Evolutionary conservation across 305 asterid genomes (phyloP), one percentile per base, ranked within the genome.

Genomic region (Fraxinus dipetala): DNA sequence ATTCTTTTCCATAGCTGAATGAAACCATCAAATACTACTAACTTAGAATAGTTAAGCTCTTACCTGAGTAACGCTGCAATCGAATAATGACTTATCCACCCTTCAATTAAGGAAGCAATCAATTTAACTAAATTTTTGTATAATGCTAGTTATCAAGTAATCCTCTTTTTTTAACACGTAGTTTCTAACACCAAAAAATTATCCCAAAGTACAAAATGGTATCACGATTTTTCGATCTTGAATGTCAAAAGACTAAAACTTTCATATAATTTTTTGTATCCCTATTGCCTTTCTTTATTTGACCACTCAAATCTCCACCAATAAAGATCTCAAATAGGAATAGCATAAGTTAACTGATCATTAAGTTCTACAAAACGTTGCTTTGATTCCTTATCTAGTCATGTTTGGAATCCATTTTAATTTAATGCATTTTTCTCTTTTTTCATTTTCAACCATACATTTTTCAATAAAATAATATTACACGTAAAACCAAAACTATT

Each of bases 241-340:
- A 67, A 67, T 67, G 74, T 59, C 70, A 67, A 56, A 56, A 56
- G 65, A 56, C 65, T 51, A 51, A 26, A 67, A 67, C 74, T 26
- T 11, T 30, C 35, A 67, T 67, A 30, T 28, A 28, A 14, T 28
- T 26, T 65, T 65, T 67, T 67, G 74, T 11, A 4, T 67, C 74
- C 38, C 36, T 28, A 67, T 67, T 28, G 32, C 38, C 36, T 28
- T 26, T 5, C 70, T 59, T 22, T 22, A 22, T 22, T 59, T 20
- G 31, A 59, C 31, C 14, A 10, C 31, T 20, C 31, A 59, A 59
- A 59, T 59, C 38, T 28, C 20, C 74, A 10, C 38, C 36, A 26
- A 67, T 14, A 14, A 65, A 65, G 34, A 65, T 65, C 73, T 24
- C 13, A 26, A 24, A 65, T 65, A 65, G 34, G n/a, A 26, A 67